A percentile compares a stretch with the other conserved stretches of the same genome.
Conservation (phyloP, 2,329 filamentous ascomycete genomes). For the Cylindrodendrum hubeiense region DNA sequence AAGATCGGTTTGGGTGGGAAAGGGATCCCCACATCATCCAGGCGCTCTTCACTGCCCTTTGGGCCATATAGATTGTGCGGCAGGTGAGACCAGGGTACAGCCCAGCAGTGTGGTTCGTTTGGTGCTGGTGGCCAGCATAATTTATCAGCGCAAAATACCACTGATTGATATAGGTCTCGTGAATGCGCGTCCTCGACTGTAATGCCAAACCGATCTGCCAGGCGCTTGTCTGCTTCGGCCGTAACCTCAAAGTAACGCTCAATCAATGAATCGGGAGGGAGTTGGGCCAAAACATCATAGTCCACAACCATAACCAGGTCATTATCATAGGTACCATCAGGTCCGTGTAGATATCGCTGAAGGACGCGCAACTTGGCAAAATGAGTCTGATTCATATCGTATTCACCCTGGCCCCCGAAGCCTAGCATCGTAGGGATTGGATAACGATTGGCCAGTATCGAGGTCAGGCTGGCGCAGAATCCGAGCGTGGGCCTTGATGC, state of each 20-base stretch:
- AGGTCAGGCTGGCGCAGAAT: constrained; percentile 29
- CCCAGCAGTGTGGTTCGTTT: background rate
- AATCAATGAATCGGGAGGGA: constrained; percentile 37
- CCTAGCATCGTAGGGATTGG: constrained; percentile 28
- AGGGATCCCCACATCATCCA: no score
- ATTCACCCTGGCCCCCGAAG: constrained; percentile 31
- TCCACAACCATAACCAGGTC: constrained; percentile 41
- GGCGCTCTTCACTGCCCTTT: no score
- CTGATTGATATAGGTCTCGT: constrained; percentile 30
- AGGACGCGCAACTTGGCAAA: constrained; percentile 36
- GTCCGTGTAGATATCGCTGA: constrained; percentile 29
- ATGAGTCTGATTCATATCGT: constrained; percentile 16
- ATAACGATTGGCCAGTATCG: constrained; percentile 31
- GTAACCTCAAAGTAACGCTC: constrained; percentile 37
- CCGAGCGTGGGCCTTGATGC: constrained; percentile 18
- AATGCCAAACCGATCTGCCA: constrained; percentile 36
- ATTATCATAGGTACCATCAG: constrained; percentile 16
- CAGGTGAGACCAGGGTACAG: background rate
- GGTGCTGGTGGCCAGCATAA: constrained; percentile 29
- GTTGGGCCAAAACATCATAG: constrained; percentile 41
- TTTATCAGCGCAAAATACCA: constrained; percentile 41
- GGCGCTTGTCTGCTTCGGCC: constrained; percentile 26
- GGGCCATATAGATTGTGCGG: background rate
- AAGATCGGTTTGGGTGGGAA: no score
- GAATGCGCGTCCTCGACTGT: constrained; percentile 31